Evolutionary conservation across 352 stramenopile species (phyloP), one percentile per base, ranked within the genome.

Genomic region (Phytophthora pinifolia): DNA sequence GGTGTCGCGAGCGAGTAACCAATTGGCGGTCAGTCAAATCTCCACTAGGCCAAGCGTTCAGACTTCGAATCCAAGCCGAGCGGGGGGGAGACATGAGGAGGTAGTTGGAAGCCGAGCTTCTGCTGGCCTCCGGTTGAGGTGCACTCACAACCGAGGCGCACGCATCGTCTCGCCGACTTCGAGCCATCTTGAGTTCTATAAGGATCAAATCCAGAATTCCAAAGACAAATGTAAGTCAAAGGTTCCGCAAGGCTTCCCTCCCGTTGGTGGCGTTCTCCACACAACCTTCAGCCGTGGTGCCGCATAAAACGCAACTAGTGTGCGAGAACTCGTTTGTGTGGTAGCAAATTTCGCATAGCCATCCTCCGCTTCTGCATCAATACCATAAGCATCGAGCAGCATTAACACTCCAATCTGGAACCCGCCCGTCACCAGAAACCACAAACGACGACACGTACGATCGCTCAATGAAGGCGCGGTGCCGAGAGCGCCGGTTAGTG

Each of bases 271-370:
- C 22, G 22, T 32, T 42, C 18, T 50, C 15, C 13, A 22, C 39
- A 32, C n/a, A 46, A 83, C 75, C 69, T 65, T 72, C 59, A 39
- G 48, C 41, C 13, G 54, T 42, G 12, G 74, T 76, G 18, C 79
- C 74, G 14, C 79, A 89, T 4, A 89, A 52, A 15, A 89, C 64
- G 45, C 79, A 89, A 15, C 58, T 47, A 15, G 35, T 56, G 38
- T 86, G 70, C 5, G 59, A 68, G 13, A 60, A 59, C 43, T 87
- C 72, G 45, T 89, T 89, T 10, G 58, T 53, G 41, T 89, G 79
- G 44, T 75, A 76, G 46, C 79, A 89, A 15, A 86, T 57, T 14
- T 60, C 45, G 31, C 79, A 89, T 43, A 54, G 71, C 76, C 74
- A 84, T 14, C 63, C 69, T n/a, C 56, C 36, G 45, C 68, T 60